Evolutionary conservation across 2,329 filamentous ascomycete species (phyloP).

Genomic region (Eurotiales sp.): DNA sequence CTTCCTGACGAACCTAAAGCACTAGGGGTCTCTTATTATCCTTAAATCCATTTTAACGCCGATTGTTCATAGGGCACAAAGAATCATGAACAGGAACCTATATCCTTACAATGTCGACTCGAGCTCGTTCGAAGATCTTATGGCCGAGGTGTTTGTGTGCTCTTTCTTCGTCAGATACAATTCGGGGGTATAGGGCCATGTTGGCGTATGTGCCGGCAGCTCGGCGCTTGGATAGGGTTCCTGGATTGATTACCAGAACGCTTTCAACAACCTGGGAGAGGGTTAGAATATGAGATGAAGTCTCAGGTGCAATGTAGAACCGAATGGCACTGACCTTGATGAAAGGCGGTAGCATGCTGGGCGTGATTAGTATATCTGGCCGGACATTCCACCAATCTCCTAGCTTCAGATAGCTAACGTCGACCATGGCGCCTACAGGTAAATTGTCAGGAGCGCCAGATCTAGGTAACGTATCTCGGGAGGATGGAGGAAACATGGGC

Average conservation of each 20-base stretch:
- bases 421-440: slow-evolving; percentile 72
- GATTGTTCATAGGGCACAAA: not conserved
- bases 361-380: slow-evolving; percentile 79
- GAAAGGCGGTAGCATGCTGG: slow-evolving; percentile 80
- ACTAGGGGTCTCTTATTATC: not conserved
- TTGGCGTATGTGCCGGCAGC: slow-evolving; percentile 82
- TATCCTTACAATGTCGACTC: slow-evolving; percentile 84
- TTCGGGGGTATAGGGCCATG: slow-evolving; percentile 68
- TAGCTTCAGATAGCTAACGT: slow-evolving; percentile 78
- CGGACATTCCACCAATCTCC: slow-evolving; percentile 85
- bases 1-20: not conserved
- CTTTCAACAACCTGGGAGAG: slow-evolving; percentile 73
- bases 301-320: not conserved
- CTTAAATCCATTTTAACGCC: not conserved
- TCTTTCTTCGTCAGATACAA: slow-evolving; percentile 56
- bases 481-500: slow-evolving; percentile 78
- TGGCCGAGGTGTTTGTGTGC: slow-evolving; percentile 62
- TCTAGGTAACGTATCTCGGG: slow-evolving; percentile 63
- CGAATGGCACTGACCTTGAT: slow-evolving; percentile 66
- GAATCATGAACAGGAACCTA: slow-evolving; percentile 28
- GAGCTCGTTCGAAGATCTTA: slow-evolving; percentile 73
- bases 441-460: slow-evolving; percentile 55
- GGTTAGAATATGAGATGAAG: not conserved
- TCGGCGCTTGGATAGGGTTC: slow-evolving; percentile 76
- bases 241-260: slow-evolving; percentile 87